A percentile compares a stretch with the other conserved stretches of the same genome.
Conservation (phyloP, 345 rosid species). For the Moringa oleifera region DNA sequence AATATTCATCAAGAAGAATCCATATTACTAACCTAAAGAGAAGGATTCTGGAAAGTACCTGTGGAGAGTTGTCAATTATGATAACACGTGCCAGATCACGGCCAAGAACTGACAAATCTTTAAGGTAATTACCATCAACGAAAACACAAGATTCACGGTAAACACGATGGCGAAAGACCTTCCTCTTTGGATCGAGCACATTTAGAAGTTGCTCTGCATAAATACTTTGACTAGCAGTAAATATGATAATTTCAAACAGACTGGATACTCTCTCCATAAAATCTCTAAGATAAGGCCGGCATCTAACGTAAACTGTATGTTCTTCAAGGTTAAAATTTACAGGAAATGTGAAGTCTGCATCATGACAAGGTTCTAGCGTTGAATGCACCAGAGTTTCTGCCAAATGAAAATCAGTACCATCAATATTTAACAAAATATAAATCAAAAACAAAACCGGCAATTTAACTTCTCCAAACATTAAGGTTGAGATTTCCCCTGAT, state of each 20-base stretch:
- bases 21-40: background rate
- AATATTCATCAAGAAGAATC: background rate
- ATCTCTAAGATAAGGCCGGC: slow-evolving; percentile 87
- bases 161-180: slow-evolving; percentile 84
- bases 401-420: slow-evolving; percentile 13
- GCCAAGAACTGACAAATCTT: slow-evolving; percentile 91
- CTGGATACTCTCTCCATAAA: slow-evolving; percentile 84
- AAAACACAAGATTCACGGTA: slow-evolving; percentile 94
- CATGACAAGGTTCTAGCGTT: slow-evolving; percentile 72
- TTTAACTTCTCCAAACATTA: background rate
- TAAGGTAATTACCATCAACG: slow-evolving; percentile 91
- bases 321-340: slow-evolving; percentile 79
- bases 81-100: slow-evolving; percentile 85
- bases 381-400: slow-evolving; percentile 99
- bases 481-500: too few species aligned
- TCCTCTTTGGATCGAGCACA: slow-evolving; percentile 98
- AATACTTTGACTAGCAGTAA: slow-evolving; percentile 97
- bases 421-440: too few species aligned
- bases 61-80: slow-evolving; percentile 95
- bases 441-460: background rate
- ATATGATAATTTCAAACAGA: slow-evolving; percentile 87
- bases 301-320: slow-evolving; percentile 83
- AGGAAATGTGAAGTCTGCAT: slow-evolving; percentile 90
- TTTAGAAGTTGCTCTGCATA: slow-evolving; percentile 96
- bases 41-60: slow-evolving; percentile 42